Percentiles rank a stretch among this genome's conserved stretches.
These are phyloP conservation scores for Lecanicillium sp. DNA, from an alignment of 2,329 filamentous ascomycete species.

Conservation along the genomic window DNA sequence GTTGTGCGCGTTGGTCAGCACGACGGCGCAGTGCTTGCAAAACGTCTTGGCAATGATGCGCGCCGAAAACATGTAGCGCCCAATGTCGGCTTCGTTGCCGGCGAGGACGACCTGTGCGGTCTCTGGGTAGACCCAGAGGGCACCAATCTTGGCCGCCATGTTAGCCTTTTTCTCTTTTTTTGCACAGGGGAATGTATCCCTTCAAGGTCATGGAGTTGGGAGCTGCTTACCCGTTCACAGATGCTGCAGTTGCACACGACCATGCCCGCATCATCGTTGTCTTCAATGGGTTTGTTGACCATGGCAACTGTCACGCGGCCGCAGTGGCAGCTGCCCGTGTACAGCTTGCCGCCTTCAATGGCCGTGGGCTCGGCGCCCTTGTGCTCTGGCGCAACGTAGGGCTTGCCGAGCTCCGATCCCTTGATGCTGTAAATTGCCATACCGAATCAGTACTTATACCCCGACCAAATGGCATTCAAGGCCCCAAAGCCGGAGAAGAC, in stretches of 20 bases:
- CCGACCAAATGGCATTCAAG: not conserved
- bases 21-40: constrained; percentile 40
- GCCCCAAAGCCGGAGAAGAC: too few species aligned
- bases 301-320: constrained; percentile 38
- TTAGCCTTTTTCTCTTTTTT: too few species aligned
- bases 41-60: constrained; percentile 32
- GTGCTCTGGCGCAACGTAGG: constrained; percentile 28
- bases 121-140: constrained; percentile 36
- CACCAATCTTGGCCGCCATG: too few species aligned
- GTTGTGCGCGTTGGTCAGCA: constrained; percentile 25
- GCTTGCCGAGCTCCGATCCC: constrained; percentile 21
- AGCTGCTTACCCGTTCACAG: constrained; percentile 30
- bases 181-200: too few species aligned
- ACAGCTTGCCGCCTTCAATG: constrained; percentile 29
- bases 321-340: constrained; percentile 47
- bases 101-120: constrained; percentile 31
- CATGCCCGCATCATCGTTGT: constrained; percentile 20
- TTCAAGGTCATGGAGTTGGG: not conserved
- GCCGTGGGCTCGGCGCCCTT: constrained; percentile 32
- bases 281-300: constrained; percentile 33
- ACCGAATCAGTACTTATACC: too few species aligned
- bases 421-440: constrained; percentile 30
- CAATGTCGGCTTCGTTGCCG: constrained; percentile 29
- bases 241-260: constrained; percentile 45
- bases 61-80: constrained; percentile 27